phyloP scores from a whole-genome alignment of 2,329 filamentous ascomycete genomes.

The Colletotrichum cuscutae region DNA sequence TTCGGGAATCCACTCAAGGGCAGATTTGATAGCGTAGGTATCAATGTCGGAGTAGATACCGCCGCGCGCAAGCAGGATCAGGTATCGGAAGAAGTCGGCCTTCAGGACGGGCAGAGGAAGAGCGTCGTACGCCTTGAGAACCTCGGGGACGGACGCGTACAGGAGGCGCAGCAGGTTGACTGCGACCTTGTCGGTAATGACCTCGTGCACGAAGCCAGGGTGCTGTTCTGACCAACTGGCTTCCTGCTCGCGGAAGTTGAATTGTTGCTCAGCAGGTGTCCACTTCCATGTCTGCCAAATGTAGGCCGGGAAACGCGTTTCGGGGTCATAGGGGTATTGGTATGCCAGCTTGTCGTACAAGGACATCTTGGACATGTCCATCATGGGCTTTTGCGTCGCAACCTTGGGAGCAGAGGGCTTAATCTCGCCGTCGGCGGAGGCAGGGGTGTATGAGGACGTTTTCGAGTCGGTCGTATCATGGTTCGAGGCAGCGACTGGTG shows the following conservation, averaged over 20 bases:
- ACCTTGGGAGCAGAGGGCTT: constrained; percentile 38
- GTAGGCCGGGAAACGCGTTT: constrained; percentile 92
- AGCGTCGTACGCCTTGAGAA: constrained; percentile 79
- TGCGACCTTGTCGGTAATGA: constrained; percentile 92
- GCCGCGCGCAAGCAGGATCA: constrained; percentile 71
- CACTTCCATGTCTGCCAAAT: constrained; percentile 99
- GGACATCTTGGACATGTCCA: constrained; percentile 77
- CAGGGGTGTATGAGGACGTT: neutral
- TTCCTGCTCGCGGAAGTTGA: constrained; percentile 84
- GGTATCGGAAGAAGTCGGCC: constrained; percentile 82
- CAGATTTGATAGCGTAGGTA: constrained; percentile 84
- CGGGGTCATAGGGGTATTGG: constrained; percentile 92
- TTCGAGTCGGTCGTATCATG: constrained; percentile 28
- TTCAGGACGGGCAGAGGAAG: constrained; percentile 80
- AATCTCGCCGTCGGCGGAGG: constrained; percentile 6
- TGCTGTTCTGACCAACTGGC: constrained; percentile 90
- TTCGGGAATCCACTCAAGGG: constrained; percentile 86
- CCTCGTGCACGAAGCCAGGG: constrained; percentile 93
- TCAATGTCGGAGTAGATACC: constrained; percentile 91
- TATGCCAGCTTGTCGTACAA: constrained; percentile 86
- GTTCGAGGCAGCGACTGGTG: constrained; percentile 37
- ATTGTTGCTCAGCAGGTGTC: constrained; percentile 80
- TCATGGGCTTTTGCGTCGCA: constrained; percentile 70
- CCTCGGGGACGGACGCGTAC: constrained; percentile 84
- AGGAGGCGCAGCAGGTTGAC: constrained; percentile 84